Conservation (phyloP, 805 yeast species). For the Myxozyma udenii region DNA sequence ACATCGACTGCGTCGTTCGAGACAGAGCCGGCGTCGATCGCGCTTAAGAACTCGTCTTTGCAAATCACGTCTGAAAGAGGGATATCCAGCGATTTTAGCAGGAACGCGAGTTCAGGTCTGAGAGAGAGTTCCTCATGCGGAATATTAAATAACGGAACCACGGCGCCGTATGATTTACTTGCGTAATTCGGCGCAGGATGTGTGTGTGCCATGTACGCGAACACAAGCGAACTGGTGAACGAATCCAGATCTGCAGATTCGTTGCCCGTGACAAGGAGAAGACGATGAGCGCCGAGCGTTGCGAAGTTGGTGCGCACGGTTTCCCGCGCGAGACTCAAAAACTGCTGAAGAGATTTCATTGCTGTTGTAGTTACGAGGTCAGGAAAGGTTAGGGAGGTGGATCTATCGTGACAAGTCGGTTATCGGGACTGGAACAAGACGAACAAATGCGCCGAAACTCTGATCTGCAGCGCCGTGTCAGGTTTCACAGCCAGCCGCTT, state of each 20-base stretch:
- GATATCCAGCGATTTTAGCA: slow-evolving; percentile 51
- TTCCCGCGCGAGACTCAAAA: slow-evolving; percentile 14
- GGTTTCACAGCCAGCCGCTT: no score
- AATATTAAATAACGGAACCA: slow-evolving; percentile 76
- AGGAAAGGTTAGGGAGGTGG: not conserved
- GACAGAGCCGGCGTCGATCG: slow-evolving; percentile 9
- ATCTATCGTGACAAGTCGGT: no score
- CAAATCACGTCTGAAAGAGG: slow-evolving; percentile 53
- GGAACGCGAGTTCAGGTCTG: slow-evolving; percentile 65
- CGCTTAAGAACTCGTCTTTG: slow-evolving; percentile 56
- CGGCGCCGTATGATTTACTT: slow-evolving; percentile 30
- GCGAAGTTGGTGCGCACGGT: slow-evolving; percentile 14
- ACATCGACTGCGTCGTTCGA: slow-evolving; percentile 39
- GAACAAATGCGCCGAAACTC: no score
- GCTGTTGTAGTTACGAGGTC: not conserved
- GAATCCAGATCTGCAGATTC: slow-evolving; percentile 91
- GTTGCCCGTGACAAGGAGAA: slow-evolving; percentile 64
- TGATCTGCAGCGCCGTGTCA: no score
- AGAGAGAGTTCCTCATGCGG: slow-evolving; percentile 60
- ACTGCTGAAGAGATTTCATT: slow-evolving; percentile 16
- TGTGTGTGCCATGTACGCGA: slow-evolving; percentile 55
- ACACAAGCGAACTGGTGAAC: slow-evolving; percentile 68
- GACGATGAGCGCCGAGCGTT: not conserved
- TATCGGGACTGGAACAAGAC: no score
- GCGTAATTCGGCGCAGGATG: slow-evolving; percentile 4